A percentile compares a stretch with the other conserved stretches of the same genome.
These are phyloP conservation scores for Suillus discolor DNA, from an alignment of 768 basidiomycete genomes.

Conservation along the genomic window DNA sequence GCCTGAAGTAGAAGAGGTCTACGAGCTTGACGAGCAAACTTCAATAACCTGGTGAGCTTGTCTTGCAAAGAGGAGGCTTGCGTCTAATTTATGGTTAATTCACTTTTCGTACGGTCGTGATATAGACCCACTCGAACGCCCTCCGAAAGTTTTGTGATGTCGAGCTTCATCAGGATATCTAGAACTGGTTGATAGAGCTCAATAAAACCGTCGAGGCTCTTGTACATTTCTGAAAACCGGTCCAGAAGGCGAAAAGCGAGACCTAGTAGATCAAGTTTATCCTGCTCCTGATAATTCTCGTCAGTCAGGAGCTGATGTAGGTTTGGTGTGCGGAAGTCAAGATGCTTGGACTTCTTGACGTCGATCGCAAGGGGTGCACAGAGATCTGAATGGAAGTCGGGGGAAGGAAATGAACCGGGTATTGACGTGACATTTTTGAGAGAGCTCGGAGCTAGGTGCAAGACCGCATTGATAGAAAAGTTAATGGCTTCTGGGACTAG, in stretches of 20 bases:
- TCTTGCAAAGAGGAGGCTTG: conserved; percentile 48
- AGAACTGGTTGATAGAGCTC: conserved; percentile 79
- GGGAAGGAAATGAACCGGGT: conserved; percentile 73
- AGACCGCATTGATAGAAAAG: conserved; percentile 70
- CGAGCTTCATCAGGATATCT: conserved; percentile 56
- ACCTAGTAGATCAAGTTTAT: conserved; percentile 72
- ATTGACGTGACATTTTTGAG: conserved; percentile 48
- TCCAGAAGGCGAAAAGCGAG: conserved; percentile 64
- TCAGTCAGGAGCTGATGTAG: conserved; percentile 45
- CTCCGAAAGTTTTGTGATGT: conserved; percentile 47
- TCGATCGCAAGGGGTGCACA: conserved; percentile 44
- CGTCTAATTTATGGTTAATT: conserved; percentile 33
- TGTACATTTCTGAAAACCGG: conserved; percentile 75
- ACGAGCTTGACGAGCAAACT: conserved; percentile 72
- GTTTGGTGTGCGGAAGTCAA: conserved; percentile 47
- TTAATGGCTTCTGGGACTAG: conserved; percentile 88
- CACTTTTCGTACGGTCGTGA: neutral
- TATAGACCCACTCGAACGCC: conserved; percentile 53
- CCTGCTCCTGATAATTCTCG: conserved; percentile 47
- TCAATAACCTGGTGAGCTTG: conserved; percentile 62
- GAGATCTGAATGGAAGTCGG: conserved; percentile 61
- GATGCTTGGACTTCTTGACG: conserved; percentile 41
- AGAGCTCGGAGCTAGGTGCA: conserved; percentile 71
- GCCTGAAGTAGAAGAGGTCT: conserved; percentile 83
- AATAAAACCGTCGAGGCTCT: conserved; percentile 77